phyloP scores from a whole-genome alignment of 208 protist genomes.

The Crithidia acanthocephali region DNA sequence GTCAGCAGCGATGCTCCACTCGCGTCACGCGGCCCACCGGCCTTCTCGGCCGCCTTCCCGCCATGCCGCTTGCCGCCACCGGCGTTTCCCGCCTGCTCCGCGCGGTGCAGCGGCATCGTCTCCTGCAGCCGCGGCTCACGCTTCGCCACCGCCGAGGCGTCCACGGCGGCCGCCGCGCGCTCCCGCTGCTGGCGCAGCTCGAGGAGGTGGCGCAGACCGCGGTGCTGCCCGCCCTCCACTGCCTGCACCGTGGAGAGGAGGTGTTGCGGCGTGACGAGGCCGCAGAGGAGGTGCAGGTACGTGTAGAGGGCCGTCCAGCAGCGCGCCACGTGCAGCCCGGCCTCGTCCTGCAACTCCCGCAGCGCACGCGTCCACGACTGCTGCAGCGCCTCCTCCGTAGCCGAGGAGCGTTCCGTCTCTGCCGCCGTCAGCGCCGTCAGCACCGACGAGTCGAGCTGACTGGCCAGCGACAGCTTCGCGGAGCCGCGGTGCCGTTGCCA shows the following conservation, averaged over 20 bases:
- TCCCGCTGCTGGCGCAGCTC: constrained; percentile 59
- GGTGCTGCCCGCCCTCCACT: constrained; percentile 63
- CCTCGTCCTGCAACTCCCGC: constrained; percentile 83
- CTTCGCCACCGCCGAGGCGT: constrained; percentile 26
- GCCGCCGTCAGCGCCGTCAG: constrained; percentile 47
- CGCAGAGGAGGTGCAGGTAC: constrained; percentile 68
- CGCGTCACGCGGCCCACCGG: constrained; percentile 4
- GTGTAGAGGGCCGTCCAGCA: constrained; percentile 63
- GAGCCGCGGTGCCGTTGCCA: constrained; percentile 48
- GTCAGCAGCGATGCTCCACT: constrained; percentile 29
- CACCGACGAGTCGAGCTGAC: constrained; percentile 41
- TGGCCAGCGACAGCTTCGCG: constrained; percentile 69
- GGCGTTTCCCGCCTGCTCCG: constrained; percentile 10
- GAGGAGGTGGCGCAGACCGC: constrained; percentile 74
- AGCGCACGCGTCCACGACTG: constrained; percentile 63
- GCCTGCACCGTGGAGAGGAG: constrained; percentile 49
- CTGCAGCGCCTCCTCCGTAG: constrained; percentile 40
- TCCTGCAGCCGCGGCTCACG: constrained; percentile 62
- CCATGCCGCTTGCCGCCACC: constrained; percentile 17
- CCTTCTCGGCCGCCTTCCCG: background rate
- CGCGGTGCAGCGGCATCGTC: constrained; percentile 50
- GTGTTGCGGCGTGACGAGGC: constrained; percentile 69
- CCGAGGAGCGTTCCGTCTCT: constrained; percentile 49
- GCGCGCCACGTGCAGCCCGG: constrained; percentile 61
- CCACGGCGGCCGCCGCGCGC: constrained; percentile 40